Conservation (phyloP, 1,284 basidiomycete genomes). For the Rhodotorula sp. region DNA sequence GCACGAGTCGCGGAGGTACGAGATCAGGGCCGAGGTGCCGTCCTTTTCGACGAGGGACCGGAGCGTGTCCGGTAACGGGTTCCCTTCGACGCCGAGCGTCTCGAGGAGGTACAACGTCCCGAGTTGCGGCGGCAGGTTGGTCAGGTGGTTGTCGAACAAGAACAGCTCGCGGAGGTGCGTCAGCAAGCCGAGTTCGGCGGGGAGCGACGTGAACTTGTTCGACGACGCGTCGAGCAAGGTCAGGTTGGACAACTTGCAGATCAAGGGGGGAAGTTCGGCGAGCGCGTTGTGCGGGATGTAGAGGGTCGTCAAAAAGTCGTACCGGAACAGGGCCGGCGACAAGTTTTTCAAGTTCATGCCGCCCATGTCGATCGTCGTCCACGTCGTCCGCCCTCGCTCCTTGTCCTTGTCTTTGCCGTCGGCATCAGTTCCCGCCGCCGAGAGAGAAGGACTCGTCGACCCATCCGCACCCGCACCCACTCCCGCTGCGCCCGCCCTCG, state of each 20-base stretch:
- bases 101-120: slow-evolving; percentile 90
- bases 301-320: slow-evolving; percentile 90
- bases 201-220: slow-evolving; percentile 76
- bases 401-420: slow-evolving; percentile 14
- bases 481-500: background rate
- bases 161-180: slow-evolving; percentile 87
- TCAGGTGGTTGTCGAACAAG: slow-evolving; percentile 90
- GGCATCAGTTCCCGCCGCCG: slow-evolving; percentile 19
- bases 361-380: slow-evolving; percentile 94
- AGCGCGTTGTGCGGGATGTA: slow-evolving; percentile 98
- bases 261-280: slow-evolving; percentile 73
- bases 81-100: slow-evolving; percentile 91
- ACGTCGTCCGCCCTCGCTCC: slow-evolving; percentile 53
- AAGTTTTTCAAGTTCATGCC: slow-evolving; percentile 90
- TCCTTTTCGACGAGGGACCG: slow-evolving; percentile 86
- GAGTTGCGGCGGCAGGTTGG: slow-evolving; percentile 79
- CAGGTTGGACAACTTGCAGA: slow-evolving; percentile 79
- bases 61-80: slow-evolving; percentile 77
- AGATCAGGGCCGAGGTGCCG: slow-evolving; percentile 81
- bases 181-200: slow-evolving; percentile 87
- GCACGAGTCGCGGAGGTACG: slow-evolving; percentile 82
- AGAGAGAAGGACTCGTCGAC: slow-evolving; percentile 43
- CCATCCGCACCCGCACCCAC: background rate
- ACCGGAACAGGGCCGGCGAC: slow-evolving; percentile 75
- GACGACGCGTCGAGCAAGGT: slow-evolving; percentile 89